Conservation (phyloP, 2,329 filamentous ascomycete species). For the Neurospora crassa region DNA sequence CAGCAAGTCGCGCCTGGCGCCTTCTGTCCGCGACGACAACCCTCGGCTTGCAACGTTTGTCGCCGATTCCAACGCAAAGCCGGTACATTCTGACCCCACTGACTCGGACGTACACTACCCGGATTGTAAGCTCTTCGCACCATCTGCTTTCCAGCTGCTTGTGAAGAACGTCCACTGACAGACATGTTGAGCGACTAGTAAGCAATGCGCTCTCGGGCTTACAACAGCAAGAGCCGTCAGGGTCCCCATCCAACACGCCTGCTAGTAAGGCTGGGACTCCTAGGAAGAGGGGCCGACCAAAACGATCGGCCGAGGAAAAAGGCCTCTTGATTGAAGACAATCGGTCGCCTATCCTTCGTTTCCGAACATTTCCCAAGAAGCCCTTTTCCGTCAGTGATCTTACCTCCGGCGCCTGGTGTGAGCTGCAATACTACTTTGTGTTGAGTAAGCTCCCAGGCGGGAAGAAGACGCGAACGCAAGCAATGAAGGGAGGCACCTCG, state of each 20-base stretch:
- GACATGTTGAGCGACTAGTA: conserved; percentile 54
- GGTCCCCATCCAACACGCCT: background rate
- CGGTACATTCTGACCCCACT: conserved; percentile 4
- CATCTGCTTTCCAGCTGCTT: background rate
- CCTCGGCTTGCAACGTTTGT: conserved; percentile 9
- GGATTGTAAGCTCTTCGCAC: conserved; percentile 34
- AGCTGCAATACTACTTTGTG: conserved; percentile 86
- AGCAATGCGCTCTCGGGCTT: conserved; percentile 31
- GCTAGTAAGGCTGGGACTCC: background rate
- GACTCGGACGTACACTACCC: conserved; percentile 30
- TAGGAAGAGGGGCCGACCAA: background rate
- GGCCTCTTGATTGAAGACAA: conserved; percentile 21
- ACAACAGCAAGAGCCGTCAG: conserved; percentile 5
- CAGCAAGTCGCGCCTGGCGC: background rate
- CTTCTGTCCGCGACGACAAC: conserved; percentile 6
- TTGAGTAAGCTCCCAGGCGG: conserved; percentile 64
- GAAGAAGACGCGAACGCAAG: conserved; percentile 61
- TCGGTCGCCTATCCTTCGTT: conserved; percentile 60
- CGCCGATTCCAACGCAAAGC: conserved; percentile 8
- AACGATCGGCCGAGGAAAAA: conserved; percentile 2
- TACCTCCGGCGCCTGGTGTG: conserved; percentile 87
- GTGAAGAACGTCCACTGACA: conserved; percentile 40
- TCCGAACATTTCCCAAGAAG: conserved; percentile 67
- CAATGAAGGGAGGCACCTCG: conserved; percentile 74
- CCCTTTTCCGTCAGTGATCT: conserved; percentile 82